These are phyloP conservation scores for Umbellularia californica DNA, from an alignment of 164 flowering plant species.

Conservation along the genomic window DNA sequence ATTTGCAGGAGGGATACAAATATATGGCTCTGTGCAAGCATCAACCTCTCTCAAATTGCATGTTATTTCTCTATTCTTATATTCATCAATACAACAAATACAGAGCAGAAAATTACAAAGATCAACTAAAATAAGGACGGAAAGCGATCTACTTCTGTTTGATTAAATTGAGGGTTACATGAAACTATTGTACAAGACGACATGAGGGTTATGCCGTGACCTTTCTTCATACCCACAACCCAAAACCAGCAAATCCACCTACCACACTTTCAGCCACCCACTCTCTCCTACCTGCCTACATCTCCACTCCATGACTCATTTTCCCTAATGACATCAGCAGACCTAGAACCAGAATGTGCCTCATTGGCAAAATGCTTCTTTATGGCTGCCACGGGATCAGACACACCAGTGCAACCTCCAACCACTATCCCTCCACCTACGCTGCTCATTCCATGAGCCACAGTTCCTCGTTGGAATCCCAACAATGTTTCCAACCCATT, in stretches of 20 bases:
- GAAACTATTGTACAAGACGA: slow-evolving; percentile 59
- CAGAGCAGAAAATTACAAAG: slow-evolving; percentile 29
- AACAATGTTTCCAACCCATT: slow-evolving; percentile 47
- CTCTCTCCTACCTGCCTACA: slow-evolving; percentile 52
- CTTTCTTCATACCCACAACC: background rate
- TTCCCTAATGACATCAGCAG: slow-evolving; percentile 24
- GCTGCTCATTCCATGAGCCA: slow-evolving; percentile 47
- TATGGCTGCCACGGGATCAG: slow-evolving; percentile 84
- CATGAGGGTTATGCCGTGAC: slow-evolving; percentile 17
- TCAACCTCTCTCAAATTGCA: background rate
- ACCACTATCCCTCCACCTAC: slow-evolving; percentile 42
- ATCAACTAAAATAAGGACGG: slow-evolving; percentile 32
- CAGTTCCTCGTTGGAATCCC: slow-evolving; percentile 40
- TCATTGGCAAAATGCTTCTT: slow-evolving; percentile 47
- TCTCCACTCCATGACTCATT: slow-evolving; percentile 64
- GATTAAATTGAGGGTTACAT: slow-evolving; percentile 37
- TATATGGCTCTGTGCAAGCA: background rate
- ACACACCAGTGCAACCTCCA: slow-evolving; percentile 46
- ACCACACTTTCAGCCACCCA: background rate
- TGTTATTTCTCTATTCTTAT: slow-evolving; percentile 30
- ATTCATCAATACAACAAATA: slow-evolving; percentile 41
- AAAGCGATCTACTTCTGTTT: slow-evolving; percentile 20
- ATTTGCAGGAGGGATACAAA: background rate
- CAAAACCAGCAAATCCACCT: background rate
- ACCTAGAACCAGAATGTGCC: slow-evolving; percentile 28